Base-by-base conservation (phyloP, 176 grass and related monocot genomes). In the Rhynchospora breviuscula region DNA sequence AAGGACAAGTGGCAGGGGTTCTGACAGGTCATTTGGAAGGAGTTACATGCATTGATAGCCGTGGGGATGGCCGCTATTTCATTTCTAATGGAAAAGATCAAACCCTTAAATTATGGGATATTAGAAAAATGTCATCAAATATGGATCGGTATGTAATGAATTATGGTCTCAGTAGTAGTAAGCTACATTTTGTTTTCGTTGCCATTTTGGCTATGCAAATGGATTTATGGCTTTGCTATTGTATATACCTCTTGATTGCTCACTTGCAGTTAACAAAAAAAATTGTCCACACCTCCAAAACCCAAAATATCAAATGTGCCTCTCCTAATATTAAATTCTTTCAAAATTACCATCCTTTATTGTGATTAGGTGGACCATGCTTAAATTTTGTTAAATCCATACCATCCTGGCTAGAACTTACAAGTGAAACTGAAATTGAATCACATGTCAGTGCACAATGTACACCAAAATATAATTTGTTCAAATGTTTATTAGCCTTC, bases 81-180 rank as follows among this genome's bases (percentile, higher is more conserved):
- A 97, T 97, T 84, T 97, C 94, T 47, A 97, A 97, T 87, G 89
- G 91, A 83, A 97, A 97, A 87, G 94, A 97, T 63, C 94, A 94
- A 79, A 71, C 89, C 62, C 87, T 92, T 67, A 97, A 97, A 82
- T 53, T 97, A 70, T 97, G 94, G 94, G 91, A 94, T 81, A 87
- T 97, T 73, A 81, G 91, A 72, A 97, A 97, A 87, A 97, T 97
- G 94, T 73, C 81, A 14, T 94, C 91, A 1, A 91, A 61, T 88
- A 58, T 40, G 79, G 79, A 91, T 78, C 78, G 88, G 89, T 90
- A 90, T 26, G 63, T 81, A 72, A 45, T 65, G 65, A 60, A 35
- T 67, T 73, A 13, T 75, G 7, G 59, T 18, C 29, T 25, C 67
- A 22, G 22, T 22, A 15, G 22, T 22, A 15, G 22, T 54, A 8